Percentiles rank a stretch among this genome's conserved stretches.
Conservation (phyloP, 2,329 filamentous ascomycete genomes). For the Phaeosphaeriaceae sp. region DNA sequence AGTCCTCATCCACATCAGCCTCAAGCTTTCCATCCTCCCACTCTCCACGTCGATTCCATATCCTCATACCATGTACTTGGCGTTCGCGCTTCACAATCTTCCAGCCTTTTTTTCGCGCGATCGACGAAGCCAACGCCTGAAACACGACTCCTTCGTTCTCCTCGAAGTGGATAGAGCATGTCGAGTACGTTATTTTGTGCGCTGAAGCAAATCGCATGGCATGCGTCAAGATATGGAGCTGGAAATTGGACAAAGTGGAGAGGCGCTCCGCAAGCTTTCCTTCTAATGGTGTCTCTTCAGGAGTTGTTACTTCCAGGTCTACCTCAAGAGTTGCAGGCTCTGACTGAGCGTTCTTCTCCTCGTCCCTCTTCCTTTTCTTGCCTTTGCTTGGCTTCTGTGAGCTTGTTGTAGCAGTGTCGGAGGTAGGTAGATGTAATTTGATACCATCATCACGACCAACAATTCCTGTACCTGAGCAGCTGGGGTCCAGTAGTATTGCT, state of each 20-base stretch:
- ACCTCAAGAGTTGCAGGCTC: slow-evolving; percentile 23
- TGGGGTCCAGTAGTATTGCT: slow-evolving; percentile 86
- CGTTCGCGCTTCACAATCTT: slow-evolving; percentile 72
- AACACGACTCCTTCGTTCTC: slow-evolving; percentile 91
- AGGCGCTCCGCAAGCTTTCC: slow-evolving; percentile 63
- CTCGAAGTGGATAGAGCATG: slow-evolving; percentile 84
- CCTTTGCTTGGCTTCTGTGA: slow-evolving; percentile 21
- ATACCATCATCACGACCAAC: slow-evolving; percentile 82
- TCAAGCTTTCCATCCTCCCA: slow-evolving; percentile 50
- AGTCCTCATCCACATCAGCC: slow-evolving; percentile 50
- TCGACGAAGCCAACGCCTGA: slow-evolving; percentile 70
- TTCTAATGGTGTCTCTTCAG: slow-evolving; percentile 49
- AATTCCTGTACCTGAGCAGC: slow-evolving; percentile 95
- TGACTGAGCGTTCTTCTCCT: slow-evolving; percentile 7
- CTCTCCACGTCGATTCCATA: slow-evolving; percentile 71
- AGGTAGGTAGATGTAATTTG: slow-evolving; percentile 63
- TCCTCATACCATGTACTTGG: slow-evolving; percentile 77
- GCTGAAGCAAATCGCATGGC: slow-evolving; percentile 78
- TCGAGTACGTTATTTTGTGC: slow-evolving; percentile 83
- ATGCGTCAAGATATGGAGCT: slow-evolving; percentile 81
- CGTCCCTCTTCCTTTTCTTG: slow-evolving; percentile 44
- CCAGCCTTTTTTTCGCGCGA: slow-evolving; percentile 76
- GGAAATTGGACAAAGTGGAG: slow-evolving; percentile 77
- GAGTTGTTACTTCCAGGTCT: slow-evolving; percentile 37
- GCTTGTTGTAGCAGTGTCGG: slow-evolving; percentile 27